Evolutionary conservation across 306 rosid genomes (phyloP), one percentile per base, ranked within the genome.

Genomic region (Dryas alaskensis): DNA sequence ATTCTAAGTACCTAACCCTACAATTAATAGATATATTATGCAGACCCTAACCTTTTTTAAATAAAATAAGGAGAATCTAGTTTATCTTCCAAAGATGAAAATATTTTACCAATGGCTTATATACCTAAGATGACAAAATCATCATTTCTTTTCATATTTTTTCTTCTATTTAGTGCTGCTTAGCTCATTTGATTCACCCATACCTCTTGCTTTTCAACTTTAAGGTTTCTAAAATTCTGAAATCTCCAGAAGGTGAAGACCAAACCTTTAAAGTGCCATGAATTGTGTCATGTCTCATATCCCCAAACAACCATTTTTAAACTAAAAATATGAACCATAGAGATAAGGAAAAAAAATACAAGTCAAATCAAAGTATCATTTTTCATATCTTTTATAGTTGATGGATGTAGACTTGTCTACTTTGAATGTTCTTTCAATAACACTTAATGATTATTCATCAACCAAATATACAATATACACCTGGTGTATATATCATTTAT

Each of bases 271-370:
- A 2, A 37, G 65, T 60, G 44, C 65, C 7, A 4, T 22, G 46
- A 54, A 37, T 37, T 39, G n/a, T 55, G 54, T 19, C 8, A 65
- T 71, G 75, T 71, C 66, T 71, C 75, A 44, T 4, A 46, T 71
- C 55, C 27, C 53, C 45, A 71, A 71, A 27, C 75, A 71, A 57
- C 39, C 75, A 45, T 55, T 57, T 54, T 44, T 10, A 45, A 71
- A 71, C 75, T 3, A 22, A 13, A 25, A 57, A 17, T 16, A 12
- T 37, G 16, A 55, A 57, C 75, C 54, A 59, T 6, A 6, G 6
- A 22, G 74, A 31, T 31, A 31, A 31, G 37, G 42, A 12, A 31
- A 7, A 62, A 9, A 70, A 5, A n/a, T 1, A 31, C 37, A 54
- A 39, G 63, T 53, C 63, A 70, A 70, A 48, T 17, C 11, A 10